These are phyloP conservation scores for Beta corolliflora DNA, from an alignment of 179 eudicot genomes.

Conservation along the genomic window DNA sequence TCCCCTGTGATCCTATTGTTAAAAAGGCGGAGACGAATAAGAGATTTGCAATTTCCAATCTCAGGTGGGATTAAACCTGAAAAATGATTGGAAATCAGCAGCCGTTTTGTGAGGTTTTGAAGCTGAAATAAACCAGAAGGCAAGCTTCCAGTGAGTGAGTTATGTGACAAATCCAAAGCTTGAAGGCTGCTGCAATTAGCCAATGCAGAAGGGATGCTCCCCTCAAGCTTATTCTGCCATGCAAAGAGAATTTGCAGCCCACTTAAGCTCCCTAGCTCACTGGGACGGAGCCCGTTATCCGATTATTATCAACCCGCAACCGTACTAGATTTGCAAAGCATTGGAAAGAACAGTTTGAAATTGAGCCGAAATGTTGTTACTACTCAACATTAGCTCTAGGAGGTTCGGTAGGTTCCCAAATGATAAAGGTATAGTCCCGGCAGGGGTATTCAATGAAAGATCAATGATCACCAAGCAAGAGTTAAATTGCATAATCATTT, in stretches of 20 bases:
- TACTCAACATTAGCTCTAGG: constrained; percentile 75
- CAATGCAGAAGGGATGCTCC: constrained; percentile 66
- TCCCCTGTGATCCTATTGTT: too few relatives aligned
- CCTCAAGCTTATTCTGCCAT: constrained; percentile 88
- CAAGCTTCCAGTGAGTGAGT: constrained; percentile 67
- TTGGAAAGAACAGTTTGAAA: constrained; percentile 73
- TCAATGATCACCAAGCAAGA: constrained; percentile 59
- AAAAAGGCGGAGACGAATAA: too few relatives aligned
- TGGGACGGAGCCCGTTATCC: constrained; percentile 73
- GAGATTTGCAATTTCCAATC: too few relatives aligned
- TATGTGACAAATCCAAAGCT: constrained; percentile 85
- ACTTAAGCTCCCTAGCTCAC: constrained; percentile 59
- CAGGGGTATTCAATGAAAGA: constrained; percentile 69
- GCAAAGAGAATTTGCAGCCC: constrained; percentile 68
- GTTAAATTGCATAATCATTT: too few relatives aligned
- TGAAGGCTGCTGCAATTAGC: constrained; percentile 67
- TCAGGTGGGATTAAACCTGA: too few relatives aligned
- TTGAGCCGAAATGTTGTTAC: constrained; percentile 84
- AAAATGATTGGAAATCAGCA: constrained; percentile 74
- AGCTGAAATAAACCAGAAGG: constrained; percentile 70
- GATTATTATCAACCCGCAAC: constrained; percentile 83
- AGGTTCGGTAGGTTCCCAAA: constrained; percentile 65
- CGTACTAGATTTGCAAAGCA: constrained; percentile 58
- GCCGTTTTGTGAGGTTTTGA: constrained; percentile 68
- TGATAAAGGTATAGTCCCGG: constrained; percentile 65